phyloP scores from a whole-genome alignment of 202 grass and related monocot genomes.

The Brachypodium distachyon region DNA sequence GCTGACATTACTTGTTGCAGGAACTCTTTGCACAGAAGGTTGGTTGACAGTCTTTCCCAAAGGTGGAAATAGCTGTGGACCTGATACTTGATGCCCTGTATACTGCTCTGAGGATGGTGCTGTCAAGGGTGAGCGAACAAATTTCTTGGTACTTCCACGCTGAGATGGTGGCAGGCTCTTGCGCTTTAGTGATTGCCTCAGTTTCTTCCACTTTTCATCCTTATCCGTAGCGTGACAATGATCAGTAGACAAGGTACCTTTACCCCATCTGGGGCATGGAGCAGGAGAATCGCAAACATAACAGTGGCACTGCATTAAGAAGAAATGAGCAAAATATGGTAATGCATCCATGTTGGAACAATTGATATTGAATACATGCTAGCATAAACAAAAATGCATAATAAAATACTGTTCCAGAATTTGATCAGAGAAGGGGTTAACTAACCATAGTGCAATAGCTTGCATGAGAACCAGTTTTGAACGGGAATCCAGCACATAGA shows the following conservation, averaged over 20 bases:
- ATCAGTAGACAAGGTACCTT: slow-evolving; percentile 22
- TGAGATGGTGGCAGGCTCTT: slow-evolving; percentile 2
- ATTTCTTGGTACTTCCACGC: neutral
- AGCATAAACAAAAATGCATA: neutral
- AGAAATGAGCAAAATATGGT: slow-evolving; percentile 2
- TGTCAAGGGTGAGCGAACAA: neutral
- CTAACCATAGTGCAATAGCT: slow-evolving; percentile 67
- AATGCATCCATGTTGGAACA: neutral
- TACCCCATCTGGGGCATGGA: slow-evolving; percentile 56
- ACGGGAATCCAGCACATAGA: slow-evolving; percentile 65
- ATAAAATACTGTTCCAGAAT: neutral
- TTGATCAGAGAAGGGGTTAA: neutral
- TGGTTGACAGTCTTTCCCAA: neutral
- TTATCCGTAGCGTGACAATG: slow-evolving; percentile 89
- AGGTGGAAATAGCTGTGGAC: neutral
- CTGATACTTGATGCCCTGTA: neutral
- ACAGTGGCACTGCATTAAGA: slow-evolving; percentile 79
- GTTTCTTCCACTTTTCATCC: slow-evolving; percentile 39
- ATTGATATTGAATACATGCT: neutral
- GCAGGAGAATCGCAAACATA: slow-evolving; percentile 80
- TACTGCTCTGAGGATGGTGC: neutral
- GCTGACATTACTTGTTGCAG: neutral
- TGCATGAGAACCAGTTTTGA: slow-evolving; percentile 55
- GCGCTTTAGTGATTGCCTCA: slow-evolving; percentile 43
- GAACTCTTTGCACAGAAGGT: neutral